Conservation (phyloP, 805 yeast genomes). For the Metschnikowia anglica region DNA sequence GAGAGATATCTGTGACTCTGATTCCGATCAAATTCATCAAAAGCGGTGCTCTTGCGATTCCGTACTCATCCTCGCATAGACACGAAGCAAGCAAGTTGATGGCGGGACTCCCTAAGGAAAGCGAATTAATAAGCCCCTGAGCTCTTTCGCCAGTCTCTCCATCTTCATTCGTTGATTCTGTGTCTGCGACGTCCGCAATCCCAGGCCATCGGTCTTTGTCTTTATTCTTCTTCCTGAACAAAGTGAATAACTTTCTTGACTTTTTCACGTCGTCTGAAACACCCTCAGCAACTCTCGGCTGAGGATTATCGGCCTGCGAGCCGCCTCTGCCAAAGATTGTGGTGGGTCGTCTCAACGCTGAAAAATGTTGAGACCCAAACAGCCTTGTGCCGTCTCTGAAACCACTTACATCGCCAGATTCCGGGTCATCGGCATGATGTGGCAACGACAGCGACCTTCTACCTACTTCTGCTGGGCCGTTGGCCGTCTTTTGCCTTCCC, state of each 20-base stretch:
- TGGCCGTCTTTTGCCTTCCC: neutral
- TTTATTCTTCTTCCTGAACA: conserved; percentile 28
- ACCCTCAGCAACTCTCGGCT: conserved; percentile 15
- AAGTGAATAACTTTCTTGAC: conserved; percentile 23
- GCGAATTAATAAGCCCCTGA: conserved; percentile 36
- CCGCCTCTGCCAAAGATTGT: conserved; percentile 13
- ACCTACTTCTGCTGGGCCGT: neutral
- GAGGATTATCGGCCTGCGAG: conserved; percentile 8
- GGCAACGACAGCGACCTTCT: conserved; percentile 11
- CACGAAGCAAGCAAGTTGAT: conserved; percentile 72
- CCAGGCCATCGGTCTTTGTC: conserved; percentile 25
- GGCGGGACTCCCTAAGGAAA: conserved; percentile 69
- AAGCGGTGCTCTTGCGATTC: conserved; percentile 77
- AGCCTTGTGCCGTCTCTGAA: conserved; percentile 7
- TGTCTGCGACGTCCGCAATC: conserved; percentile 12
- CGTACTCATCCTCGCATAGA: conserved; percentile 73
- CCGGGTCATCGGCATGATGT: conserved; percentile 3
- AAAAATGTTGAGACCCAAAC: conserved; percentile 12
- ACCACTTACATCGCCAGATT: neutral
- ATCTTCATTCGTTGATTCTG: conserved; percentile 25
- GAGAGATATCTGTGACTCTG: conserved; percentile 52
- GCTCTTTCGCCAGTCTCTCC: conserved; percentile 39
- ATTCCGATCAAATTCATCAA: conserved; percentile 71
- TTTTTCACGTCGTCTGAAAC: conserved; percentile 21
- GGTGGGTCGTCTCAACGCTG: conserved; percentile 16